Base-by-base conservation (phyloP, 2,329 filamentous ascomycete species). In the Didymella keratinophila region DNA sequence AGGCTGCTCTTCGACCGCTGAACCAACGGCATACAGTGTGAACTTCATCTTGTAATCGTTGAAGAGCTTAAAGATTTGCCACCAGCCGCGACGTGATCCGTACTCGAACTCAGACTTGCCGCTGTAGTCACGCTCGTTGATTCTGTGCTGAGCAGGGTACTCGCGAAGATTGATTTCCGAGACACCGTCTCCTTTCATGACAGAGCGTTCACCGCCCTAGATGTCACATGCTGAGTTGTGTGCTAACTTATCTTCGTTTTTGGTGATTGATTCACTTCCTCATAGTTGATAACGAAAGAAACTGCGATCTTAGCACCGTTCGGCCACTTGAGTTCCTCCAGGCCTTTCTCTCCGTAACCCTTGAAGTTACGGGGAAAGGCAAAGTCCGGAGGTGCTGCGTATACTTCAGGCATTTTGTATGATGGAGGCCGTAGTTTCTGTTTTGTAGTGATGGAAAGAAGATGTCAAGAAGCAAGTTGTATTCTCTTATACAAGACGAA, bases 41-140 rank as follows among this genome's bases (percentile, higher is more conserved):
- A 81, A 82, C 64, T 81, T 81, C 77, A 82, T 82, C 37, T 76
- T 73, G 59, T 81, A 69, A 44, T 79, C 74, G 61, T 81, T 80
- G 73, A 84, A 83, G 52, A 83, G 67, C 18, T 78, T 72, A 66
- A 83, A 81, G 2, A 83, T 70, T 3, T 82, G 73, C 82, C 82
- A 84, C 67, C 80, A 80, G 3, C 82, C 82, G 0, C 77, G 77
- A 2, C 82, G 77, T 21, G 78, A 78, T 32, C 82, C 81, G 62
- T 84, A 84, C 54, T 84, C 82, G 61, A 81, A 85, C 60, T 84
- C 82, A 27, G 74, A 77, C 69, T 84, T 82, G 49, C 76, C 76
- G 60, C 80, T 83, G 61, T 79, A 73, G 46, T 75, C 77, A 47
- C 81, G 77, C 62, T 81, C 80, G 56, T 80, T 78, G 65, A 77